Evolutionary conservation across 1,284 basidiomycete genomes (phyloP), one percentile per base, ranked within the genome.

Genomic region (Apiotrichum akiyoshidainum): DNA sequence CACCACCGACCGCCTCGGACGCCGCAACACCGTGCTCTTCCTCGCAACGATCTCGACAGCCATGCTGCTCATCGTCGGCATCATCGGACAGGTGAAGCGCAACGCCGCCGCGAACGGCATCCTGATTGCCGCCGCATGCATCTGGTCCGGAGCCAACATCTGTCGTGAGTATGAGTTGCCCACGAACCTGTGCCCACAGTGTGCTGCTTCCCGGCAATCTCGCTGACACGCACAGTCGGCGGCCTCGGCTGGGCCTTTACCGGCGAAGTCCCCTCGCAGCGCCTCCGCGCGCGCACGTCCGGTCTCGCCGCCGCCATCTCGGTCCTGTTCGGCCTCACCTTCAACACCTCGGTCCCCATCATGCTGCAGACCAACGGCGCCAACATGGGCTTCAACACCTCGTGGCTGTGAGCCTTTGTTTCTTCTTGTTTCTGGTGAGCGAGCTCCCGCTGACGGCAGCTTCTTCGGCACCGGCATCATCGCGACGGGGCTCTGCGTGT

Each of bases 171-270:
- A 8, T 17, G 3, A 8, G 8, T n/a, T n/a, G n/a, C n/a, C n/a
- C n/a, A n/a, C n/a, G n/a, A n/a, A n/a, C n/a, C n/a, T n/a, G n/a
- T n/a, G n/a, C n/a, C n/a, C n/a, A n/a, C n/a, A n/a, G n/a, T n/a
- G n/a, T n/a, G 40, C 40, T 2, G 3, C 17, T 17, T 1, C 16
- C 13, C 16, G 11, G 3, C 11, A 2, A 14, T n/a, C 16, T 17
- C 40, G 40, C 37, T 39, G 37, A 39, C 37, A 16, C 16, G 37
- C 37, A 54, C 50, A 60, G 40, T 62, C n/a, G 62, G 64, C 41
- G 60, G 61, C 12, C 60, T 68, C 52, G 68, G 68, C 8, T 70
- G 65, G 64, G 58, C 59, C 19, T 68, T 59, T 48, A 59, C 68
- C 21, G 68, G 67, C 11, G 68, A 70, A 52, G 31, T 66, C 19